Conservation (phyloP, 1,284 basidiomycete species). For the Tetrapyrgos nigripes region DNA sequence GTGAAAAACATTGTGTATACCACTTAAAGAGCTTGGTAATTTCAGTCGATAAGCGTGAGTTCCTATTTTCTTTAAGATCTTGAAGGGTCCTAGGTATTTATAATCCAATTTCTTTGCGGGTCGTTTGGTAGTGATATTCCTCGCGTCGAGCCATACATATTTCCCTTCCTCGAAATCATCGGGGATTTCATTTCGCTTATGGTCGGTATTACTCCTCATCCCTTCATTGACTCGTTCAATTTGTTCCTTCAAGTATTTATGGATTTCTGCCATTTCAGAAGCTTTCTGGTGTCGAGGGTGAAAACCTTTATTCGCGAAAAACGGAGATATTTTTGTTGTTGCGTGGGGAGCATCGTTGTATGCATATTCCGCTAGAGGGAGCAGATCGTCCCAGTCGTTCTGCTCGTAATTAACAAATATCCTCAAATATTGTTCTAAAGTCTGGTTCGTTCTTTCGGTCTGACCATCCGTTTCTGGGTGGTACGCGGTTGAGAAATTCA, state of each 20-base stretch:
- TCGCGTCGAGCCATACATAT: conserved; percentile 6
- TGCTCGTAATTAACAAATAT: conserved; percentile 10
- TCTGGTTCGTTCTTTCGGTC: conserved; percentile 6
- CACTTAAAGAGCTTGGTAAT: conserved; percentile 13
- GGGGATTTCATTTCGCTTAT: not conserved
- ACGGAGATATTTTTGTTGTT: conserved; percentile 5
- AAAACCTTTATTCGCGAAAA: conserved; percentile 9
- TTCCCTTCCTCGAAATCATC: not conserved
- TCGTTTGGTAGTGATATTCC: conserved; percentile 9
- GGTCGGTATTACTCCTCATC: not conserved
- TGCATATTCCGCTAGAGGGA: conserved; percentile 5
- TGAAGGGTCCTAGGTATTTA: conserved; percentile 14
- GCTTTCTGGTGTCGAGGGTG: not conserved
- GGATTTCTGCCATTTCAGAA: not conserved
- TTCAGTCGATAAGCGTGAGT: conserved; percentile 15
- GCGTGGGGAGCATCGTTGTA: conserved; percentile 9
- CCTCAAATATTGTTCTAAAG: conserved; percentile 6
- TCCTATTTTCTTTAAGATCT: conserved; percentile 21
- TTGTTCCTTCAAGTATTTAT: conserved; percentile 1
- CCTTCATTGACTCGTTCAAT: not conserved
- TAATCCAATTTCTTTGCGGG: conserved; percentile 19
- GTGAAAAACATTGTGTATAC: conserved; percentile 21
- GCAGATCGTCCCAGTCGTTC: conserved; percentile 6
- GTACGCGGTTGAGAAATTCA: conserved; percentile 7
- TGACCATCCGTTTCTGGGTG: conserved; percentile 11